Evolutionary conservation across 768 basidiomycete genomes (phyloP), one percentile per base, ranked within the genome.

Genomic region (Rhizopogon vinicolor): DNA sequence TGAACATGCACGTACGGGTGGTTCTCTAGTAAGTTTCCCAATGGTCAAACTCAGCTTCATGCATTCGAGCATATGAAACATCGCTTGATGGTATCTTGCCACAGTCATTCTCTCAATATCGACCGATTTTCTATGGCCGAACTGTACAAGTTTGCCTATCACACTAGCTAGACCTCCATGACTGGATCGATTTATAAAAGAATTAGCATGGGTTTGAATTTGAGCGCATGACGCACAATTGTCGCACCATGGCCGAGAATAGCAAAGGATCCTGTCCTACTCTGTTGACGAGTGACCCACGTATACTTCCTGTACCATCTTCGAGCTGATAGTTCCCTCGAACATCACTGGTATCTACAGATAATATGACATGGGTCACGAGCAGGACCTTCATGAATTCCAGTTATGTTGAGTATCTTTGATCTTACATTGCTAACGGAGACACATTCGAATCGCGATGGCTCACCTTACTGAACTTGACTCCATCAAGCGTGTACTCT

Each of bases 401-500:
- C 13, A 41, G 7, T 10, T 6, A 13, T 35, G 33, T 29, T 33
- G 18, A 28, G 28, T 28, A 10, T 40, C 14, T 37, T 41, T 29
- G 43, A 52, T 31, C 52, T 13, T 37, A 19, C 33, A 22, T 13
- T 7, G 29, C 19, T 9, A 48, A 12, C 6, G 12, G 37, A 31
- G 43, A 25, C 37, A n/a, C 18, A 35, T 33, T 52, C 37, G 8
- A 33, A 54, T 33, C 14, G 5, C 13, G 22, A 33, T 35, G 33
- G 64, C 72, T 57, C 56, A 78, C 75, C 41, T 69, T 63, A 22
- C 68, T 61, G 28, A 76, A 64, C 31, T 76, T 72, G 18, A 64
- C 66, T 4, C 73, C 77, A 54, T 82, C 82, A 41, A 84, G 75
- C 7, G 64, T 62, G 63, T 80, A 78, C 39, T 75, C 73, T 0